Base-by-base conservation (phyloP, 1,284 basidiomycete genomes). In the Melanopsichium pennsylvanicum region DNA sequence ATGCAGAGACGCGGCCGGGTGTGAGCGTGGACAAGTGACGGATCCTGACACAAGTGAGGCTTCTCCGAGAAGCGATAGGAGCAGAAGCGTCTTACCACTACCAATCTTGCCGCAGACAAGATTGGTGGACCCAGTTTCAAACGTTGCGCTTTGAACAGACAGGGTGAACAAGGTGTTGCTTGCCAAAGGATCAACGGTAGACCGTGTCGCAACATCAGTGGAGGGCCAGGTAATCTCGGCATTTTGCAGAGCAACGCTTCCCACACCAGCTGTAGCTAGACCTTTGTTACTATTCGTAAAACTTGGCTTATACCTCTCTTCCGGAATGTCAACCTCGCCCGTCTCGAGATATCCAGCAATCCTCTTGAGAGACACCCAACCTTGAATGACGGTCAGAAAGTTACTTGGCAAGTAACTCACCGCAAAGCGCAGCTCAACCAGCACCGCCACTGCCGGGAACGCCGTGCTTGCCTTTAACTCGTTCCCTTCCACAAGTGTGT, bases 281-380 rank as follows among this genome's bases (percentile, higher is more conserved):
- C 47, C 42, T 25, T 44, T 48, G 9, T 43, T 49, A 10, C 49
- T 36, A 3, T 11, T 27, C 31, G 45, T 23, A 2, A 35, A 50
- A 33, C 22, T 25, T n/a, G 57, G 57, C 15, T n/a, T 34, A 23
- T 59, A 59, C 19, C 31, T 31, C 8, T 29, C 22, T 5, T 41
- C 33, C 27, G 27, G 27, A 8, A 29, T 7, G 27, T 7, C 27
- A 29, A 91, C 90, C 80, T 94, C 92, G 1, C 39, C 52, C 1
- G 63, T 56, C 10, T 85, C 85, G 11, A 94, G 85, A 80, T 89
- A 94, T 1, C 86, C 87, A 11, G 89, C 86, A 44, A 94, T 90
- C 44, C 92, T 88, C 48, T 91, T 86, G 26, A 93, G 80, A 0
- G 90, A 87, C 2, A 94, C 89, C 31, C 87, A 85, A 0, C 89